phyloP scores from a whole-genome alignment of 192 early-diverging fungal genomes.

The Entomortierella beljakovae region DNA sequence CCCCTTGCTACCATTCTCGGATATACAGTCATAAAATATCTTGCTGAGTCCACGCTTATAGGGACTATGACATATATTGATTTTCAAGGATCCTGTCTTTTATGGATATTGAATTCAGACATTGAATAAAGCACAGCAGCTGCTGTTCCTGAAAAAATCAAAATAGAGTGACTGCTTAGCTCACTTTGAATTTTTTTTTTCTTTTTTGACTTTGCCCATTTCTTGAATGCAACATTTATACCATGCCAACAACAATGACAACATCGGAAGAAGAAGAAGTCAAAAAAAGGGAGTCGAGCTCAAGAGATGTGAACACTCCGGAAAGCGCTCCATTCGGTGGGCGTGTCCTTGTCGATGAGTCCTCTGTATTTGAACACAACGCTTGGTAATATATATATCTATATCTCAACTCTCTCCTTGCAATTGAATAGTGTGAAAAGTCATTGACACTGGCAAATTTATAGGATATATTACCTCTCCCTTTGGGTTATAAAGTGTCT shows the following conservation, averaged over 20 bases:
- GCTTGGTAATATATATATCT: slow-evolving; percentile 22
- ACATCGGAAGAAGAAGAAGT: slow-evolving; percentile 9
- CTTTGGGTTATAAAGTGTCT: background rate
- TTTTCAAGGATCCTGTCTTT: no score
- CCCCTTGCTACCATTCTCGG: no score
- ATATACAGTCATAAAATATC: no score
- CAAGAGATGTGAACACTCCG: slow-evolving; percentile 43
- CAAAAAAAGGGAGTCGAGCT: slow-evolving; percentile 44
- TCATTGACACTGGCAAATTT: background rate
- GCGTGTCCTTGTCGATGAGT: slow-evolving; percentile 38
- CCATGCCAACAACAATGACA: background rate
- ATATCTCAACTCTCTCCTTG: background rate
- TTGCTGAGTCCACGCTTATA: no score
- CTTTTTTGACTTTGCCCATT: background rate
- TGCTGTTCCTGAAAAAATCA: background rate
- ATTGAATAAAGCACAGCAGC: slow-evolving; percentile 7
- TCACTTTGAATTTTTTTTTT: no score
- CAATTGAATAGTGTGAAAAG: background rate
- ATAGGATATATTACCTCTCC: background rate
- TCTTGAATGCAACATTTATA: background rate
- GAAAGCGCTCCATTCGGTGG: slow-evolving; percentile 30
- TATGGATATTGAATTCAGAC: no score
- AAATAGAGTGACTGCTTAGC: slow-evolving; percentile 20
- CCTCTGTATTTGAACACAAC: slow-evolving; percentile 49
- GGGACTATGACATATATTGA: no score